Evolutionary conservation across 306 rosid genomes (phyloP).

Genomic region (Cucumis sativus): Cucumber_9930_V3 NC_026659.2:19782001-19782500

Average conservation of each 20-base stretch:
- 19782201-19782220: slow-evolving; percentile 36
- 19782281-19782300: not conserved
- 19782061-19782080: slow-evolving; percentile 19
- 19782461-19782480: too few relatives aligned
- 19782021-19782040: slow-evolving; percentile 5
- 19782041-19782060: slow-evolving; percentile 23
- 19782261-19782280: not conserved
- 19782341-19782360: not conserved
- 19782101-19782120: slow-evolving; percentile 48
- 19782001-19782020: slow-evolving; percentile 13
- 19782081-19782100: slow-evolving; percentile 14
- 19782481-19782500: too few relatives aligned
- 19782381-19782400: too few relatives aligned
- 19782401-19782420: too few relatives aligned
- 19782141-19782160: slow-evolving; percentile 56
- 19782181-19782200: slow-evolving; percentile 44
- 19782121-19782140: slow-evolving; percentile 35
- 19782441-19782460: too few relatives aligned
- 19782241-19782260: not conserved
- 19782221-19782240: slow-evolving; percentile 40
- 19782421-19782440: too few relatives aligned
- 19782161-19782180: slow-evolving; percentile 56
- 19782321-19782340: not conserved
- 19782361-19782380: not conserved
- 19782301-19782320: not conserved